Evolutionary conservation across 192 early-diverging fungal species (phyloP).

Genomic region (Podila minutissima): DNA sequence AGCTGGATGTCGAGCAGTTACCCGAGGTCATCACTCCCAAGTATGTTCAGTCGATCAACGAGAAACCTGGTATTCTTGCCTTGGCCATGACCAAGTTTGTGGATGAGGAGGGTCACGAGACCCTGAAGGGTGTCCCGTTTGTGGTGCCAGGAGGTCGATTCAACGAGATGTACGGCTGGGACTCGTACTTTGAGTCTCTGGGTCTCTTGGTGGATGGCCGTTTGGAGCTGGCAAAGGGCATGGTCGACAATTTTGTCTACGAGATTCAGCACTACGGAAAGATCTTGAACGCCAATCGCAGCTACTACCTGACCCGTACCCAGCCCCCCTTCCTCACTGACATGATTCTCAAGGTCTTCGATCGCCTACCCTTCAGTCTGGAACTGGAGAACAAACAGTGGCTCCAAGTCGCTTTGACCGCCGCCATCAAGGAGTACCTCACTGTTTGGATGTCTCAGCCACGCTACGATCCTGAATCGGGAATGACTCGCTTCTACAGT

Average conservation of each 20-base stretch:
- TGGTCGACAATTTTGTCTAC: slow-evolving; percentile 99
- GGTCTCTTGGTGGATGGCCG: slow-evolving; percentile 90
- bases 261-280: slow-evolving; percentile 98
- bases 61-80: slow-evolving; percentile 89
- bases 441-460: slow-evolving; percentile 90
- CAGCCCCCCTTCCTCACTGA: slow-evolving; percentile 99
- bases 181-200: slow-evolving; percentile 93
- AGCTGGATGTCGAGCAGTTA: slow-evolving; percentile 81
- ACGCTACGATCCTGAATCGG: slow-evolving; percentile 77
- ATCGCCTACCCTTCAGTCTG: slow-evolving; percentile 60
- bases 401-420: slow-evolving; percentile 73
- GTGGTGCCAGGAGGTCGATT: slow-evolving; percentile 98
- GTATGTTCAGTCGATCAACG: slow-evolving; percentile 93
- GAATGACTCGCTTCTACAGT: slow-evolving; percentile 86
- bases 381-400: slow-evolving; percentile 71
- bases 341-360: slow-evolving; percentile 89
- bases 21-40: slow-evolving; percentile 87
- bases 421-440: slow-evolving; percentile 92
- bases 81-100: slow-evolving; percentile 69
- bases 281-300: slow-evolving; percentile 98
- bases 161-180: slow-evolving; percentile 99
- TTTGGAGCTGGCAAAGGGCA: slow-evolving; percentile 86
- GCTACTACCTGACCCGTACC: slow-evolving; percentile 95
- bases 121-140: slow-evolving; percentile 85
- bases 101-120: slow-evolving; percentile 60